Base-by-base conservation (phyloP, 2,329 filamentous ascomycete genomes). In the Fusarium agapanthi region DNA sequence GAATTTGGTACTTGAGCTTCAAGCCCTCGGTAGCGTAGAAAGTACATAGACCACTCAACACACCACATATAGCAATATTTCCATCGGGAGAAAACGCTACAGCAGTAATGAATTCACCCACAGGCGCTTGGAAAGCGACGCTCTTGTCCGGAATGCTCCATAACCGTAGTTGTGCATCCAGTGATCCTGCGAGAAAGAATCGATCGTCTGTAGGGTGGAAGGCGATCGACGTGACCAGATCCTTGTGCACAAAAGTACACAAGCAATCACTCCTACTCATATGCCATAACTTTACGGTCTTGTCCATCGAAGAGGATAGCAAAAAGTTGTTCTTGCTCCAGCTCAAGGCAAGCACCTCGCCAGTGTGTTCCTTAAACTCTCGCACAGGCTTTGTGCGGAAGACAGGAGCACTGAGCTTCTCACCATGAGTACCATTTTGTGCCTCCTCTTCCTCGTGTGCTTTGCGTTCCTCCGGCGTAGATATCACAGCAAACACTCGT, bases 241-340 rank as follows among this genome's bases (percentile, higher is more conserved):
- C 96, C 76, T 91, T 94, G 81, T 98, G 96, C 77, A 95, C 94
- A 84, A 98, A 99, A 5, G 93, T 95, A 81, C 95, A 97, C 2
- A 99, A 86, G 77, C 95, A 98, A 78, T 98, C 95, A 7, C 88
- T 82, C 58, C 95, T 88, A 79, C 90, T 95, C 70, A 96, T 87
- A 81, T 99, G 96, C 95, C 96, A 99, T 53, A 99, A 82, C 20
- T 94, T 89, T 18, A 99, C 96, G 0, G 95, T 97, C 84, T 98
- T 98, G 80, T 99, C 96, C 95, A 98, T 98, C 0, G 95, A 97
- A 0, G 95, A 97, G 7, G 95, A 98, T 22, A 99, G 86, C 34
- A 99, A 83, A 76, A 99, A 99, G 80, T 97, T 97, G 82, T 99
- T 99, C 86, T 98, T 99, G 84, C 95, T 98, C 96, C 96, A 99